Base-by-base conservation (phyloP, 306 rosid species). In the Myrica gale region DNA sequence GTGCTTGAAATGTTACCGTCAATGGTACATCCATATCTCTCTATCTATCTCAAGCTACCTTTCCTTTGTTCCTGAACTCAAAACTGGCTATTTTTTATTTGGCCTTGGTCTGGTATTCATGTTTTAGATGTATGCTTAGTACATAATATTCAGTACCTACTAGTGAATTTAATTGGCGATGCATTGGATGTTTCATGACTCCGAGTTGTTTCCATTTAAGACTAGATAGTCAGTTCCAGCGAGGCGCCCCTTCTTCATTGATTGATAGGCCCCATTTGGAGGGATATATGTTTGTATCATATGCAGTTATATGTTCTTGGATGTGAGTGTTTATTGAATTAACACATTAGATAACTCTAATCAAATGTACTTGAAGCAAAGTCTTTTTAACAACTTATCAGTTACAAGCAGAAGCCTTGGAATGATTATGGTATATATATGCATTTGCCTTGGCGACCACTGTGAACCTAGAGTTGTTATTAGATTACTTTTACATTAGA, bases 1-100 rank as follows among this genome's bases (percentile, higher is more conserved):
- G 97, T 94, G 98, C 91, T 80, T 87, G 78, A 91, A 88, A 90
- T 94, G 98, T 83, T 94, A 94, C 88, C 96, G 85, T 9, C 95
- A 91, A 79, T 94, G 98, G 98, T 94, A 89, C 68, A 11, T 56
- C 58, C 45, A 16, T 60, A 6, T 72, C 78, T 76, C 68, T 74
- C 74, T 79, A 17, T 72, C 78, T 82, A 19, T 56, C 74, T 21
- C 68, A 17, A 65, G 20, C 5, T 65, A 16, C 12, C 17, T 42
- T 3, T n/a, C 26, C 15, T 1, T 0, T 17, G 70, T 42, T 66
- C 50, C n/a, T 66, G 26, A 17, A 42, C 16, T 66, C 3, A n/a
- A 66, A 37, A 66, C 21, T 4, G 47, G 17, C 26, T 17, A 41
- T 15, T 5, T 41, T 42, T 42, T 66, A 41, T 6, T 66, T 66